Base-by-base conservation (phyloP, 192 early-diverging fungal species). In the Lobosporangium transversale region DNA sequence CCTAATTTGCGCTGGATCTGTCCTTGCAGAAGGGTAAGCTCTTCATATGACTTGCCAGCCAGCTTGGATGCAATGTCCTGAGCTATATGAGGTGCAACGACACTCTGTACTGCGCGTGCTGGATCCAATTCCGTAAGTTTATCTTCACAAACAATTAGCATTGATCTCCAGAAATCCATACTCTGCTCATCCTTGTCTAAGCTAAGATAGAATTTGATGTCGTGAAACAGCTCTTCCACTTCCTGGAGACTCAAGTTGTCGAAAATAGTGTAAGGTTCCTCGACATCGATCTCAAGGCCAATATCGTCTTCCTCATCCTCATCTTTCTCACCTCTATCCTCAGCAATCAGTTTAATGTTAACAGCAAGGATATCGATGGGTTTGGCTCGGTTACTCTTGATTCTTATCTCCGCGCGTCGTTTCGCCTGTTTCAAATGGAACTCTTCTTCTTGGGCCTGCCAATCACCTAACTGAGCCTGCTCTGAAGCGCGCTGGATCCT, bases 341-440 rank as follows among this genome's bases (percentile, higher is more conserved):
- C 93, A 35, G 91, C 85, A 18, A 91, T 90, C 27, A 97, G 75
- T 5, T 89, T 85, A 43, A 99, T 79, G 63, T 95, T 96, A 83
- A 97, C 93, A 15, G 96, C 95, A 53, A 98, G 68, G 17, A 97
- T 82, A 79, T 99, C 97, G 64, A 99, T 94, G 2, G 96, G 93
- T 58, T 94, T 94, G 17, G 95, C 92, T 4, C 95, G 75, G 21
- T 88, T 89, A 62, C 93, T 92, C 49, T 89, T 89, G 58, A 99
- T 94, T 11, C 97, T 85, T 62, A 99, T 96, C 74, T 97, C 93
- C 0, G 97, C 97, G 14, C 96, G 83, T 35, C 81, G 80, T 68
- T 97, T 97, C 1, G 94, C 94, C 82, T 98, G 96, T 66, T 91
- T 75, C 62, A 96, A 78, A 80, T 97, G 93, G 64, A 99, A 99